Conservation (phyloP, 306 rosid species). For the Cucumis melo region DNA sequence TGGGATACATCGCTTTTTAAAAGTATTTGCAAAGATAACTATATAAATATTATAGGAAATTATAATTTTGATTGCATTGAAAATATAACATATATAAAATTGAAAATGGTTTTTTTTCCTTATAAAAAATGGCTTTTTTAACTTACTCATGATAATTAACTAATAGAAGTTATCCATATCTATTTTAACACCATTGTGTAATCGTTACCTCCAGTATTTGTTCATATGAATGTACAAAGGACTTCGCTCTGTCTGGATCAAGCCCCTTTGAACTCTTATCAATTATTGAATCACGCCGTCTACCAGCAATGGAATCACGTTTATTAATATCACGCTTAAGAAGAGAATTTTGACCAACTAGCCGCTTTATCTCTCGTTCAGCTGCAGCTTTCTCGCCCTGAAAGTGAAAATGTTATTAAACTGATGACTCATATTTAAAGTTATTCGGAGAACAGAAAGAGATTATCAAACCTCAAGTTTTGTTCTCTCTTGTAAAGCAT, state of each 20-base stretch:
- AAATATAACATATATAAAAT: background rate
- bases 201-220: slow-evolving; percentile 60
- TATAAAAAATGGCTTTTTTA: background rate
- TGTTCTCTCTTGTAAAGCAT: slow-evolving; percentile 70
- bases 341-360: slow-evolving; percentile 64
- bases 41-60: too few relatives aligned
- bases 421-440: background rate
- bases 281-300: slow-evolving; percentile 49
- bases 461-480: slow-evolving; percentile 58
- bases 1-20: background rate
- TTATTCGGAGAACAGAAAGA: background rate
- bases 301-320: slow-evolving; percentile 66
- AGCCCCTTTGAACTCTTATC: slow-evolving; percentile 46
- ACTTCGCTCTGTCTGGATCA: slow-evolving; percentile 50
- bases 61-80: background rate
- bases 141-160: background rate
- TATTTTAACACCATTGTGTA: slow-evolving; percentile 1
- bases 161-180: background rate
- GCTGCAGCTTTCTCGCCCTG: slow-evolving; percentile 72
- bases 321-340: slow-evolving; percentile 72
- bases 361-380: slow-evolving; percentile 66
- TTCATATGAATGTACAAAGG: slow-evolving; percentile 31
- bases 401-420: slow-evolving; percentile 13
- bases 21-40: background rate
- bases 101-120: background rate